Conservation (phyloP, 2,329 filamentous ascomycete species). For the Hypoxylon sp. region DNA sequence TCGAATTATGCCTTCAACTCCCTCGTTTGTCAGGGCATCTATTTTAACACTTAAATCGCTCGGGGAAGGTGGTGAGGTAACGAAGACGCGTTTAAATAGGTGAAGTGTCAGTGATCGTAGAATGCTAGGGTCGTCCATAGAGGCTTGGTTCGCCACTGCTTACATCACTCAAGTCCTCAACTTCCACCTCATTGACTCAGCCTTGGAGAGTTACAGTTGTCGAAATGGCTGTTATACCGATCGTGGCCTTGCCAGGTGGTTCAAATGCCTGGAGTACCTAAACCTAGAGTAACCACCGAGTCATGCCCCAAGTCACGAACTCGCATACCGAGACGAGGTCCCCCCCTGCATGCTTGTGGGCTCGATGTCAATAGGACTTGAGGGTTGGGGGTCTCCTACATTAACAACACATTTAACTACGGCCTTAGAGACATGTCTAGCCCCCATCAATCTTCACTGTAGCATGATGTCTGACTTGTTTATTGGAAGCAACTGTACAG, state of each 20-base stretch:
- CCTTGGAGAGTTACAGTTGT: slow-evolving; percentile 13
- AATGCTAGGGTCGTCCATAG: neutral
- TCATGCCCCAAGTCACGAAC: slow-evolving; percentile 10
- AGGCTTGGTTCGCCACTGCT: neutral
- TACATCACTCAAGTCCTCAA: neutral
- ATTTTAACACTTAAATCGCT: neutral
- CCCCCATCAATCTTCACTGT: neutral
- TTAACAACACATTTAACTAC: slow-evolving; percentile 1
- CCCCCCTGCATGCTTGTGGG: slow-evolving; percentile 4
- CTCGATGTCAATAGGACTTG: neutral
- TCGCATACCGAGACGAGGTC: slow-evolving; percentile 5
- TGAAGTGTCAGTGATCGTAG: neutral
- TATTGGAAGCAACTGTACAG: neutral
- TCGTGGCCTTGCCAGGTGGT: slow-evolving; percentile 1
- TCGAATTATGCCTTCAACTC: slow-evolving; percentile 6
- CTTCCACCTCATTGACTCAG: slow-evolving; percentile 14
- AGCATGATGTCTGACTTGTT: neutral
- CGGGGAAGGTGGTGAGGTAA: neutral
- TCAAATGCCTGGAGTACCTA: neutral
- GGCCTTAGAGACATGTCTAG: slow-evolving; percentile 18
- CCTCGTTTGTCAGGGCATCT: slow-evolving; percentile 4
- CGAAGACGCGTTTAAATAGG: neutral
- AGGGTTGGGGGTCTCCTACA: neutral
- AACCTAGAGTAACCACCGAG: slow-evolving; percentile 11
- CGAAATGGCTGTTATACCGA: slow-evolving; percentile 14